Evolutionary conservation across 2,329 filamentous ascomycete species (phyloP), one percentile per base, ranked within the genome.

Genomic region (Aspergillus sp.): DNA sequence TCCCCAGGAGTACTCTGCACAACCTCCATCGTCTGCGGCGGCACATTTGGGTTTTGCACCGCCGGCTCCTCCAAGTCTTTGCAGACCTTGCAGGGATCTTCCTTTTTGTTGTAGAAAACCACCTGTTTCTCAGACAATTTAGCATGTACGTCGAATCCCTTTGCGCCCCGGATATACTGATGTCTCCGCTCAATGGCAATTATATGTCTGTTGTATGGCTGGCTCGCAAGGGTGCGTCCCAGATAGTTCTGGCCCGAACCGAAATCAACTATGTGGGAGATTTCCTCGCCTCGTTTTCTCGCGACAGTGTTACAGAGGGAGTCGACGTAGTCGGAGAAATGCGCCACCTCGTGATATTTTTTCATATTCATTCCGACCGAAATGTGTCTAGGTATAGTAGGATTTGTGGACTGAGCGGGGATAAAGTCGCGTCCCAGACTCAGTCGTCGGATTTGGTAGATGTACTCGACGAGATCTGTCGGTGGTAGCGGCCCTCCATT

Each of bases 231-330:
- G 1, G 88, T 86, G 41, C 93, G 80, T 1, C 93, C 91, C 3
- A 98, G 82, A 62, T 98, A 98, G 63, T 96, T 97, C 66, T 97
- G 91, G 0, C 93, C 93, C 46, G 90, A 95, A 23, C 93, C 93
- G 67, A 97, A 95, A 69, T 98, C 93, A 43, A 97, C 85, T 49
- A 95, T 83, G 70, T 97, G 90, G 0, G 89, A 88, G 51, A 96
- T 83, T 5, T 60, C 57, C 22, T 66, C 60, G 5, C 68, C 58
- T 47, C 65, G 62, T 12, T 76, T 69, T 43, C 74, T 69, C 0
- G 74, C 72, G 38, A 84, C 78, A 1, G 80, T 71, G 2, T 73
- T 63, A 3, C 80, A 76, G 20, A 95, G 77, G 23, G 79, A 76
- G 46, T 88, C 79, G 45, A 97, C 81, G 60, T 91, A 97, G 53